Conservation (phyloP, 768 basidiomycete genomes). For the Suillus clintonianus region DNA sequence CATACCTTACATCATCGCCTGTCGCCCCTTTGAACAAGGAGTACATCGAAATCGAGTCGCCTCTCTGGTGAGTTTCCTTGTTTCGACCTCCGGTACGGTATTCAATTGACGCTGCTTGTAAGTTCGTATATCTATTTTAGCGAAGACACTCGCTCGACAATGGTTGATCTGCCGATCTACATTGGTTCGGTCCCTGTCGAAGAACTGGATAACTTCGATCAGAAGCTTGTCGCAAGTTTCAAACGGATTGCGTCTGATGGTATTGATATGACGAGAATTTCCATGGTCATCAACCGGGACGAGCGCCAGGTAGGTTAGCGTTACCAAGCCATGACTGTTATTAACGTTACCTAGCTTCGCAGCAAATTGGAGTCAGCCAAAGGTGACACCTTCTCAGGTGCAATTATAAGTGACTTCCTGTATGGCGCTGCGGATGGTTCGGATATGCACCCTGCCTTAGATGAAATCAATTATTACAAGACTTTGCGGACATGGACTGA, state of each 20-base stretch:
- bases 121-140: slow-evolving; percentile 88
- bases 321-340: neutral
- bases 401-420: slow-evolving; percentile 80
- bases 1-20: slow-evolving; percentile 85
- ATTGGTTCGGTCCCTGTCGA: slow-evolving; percentile 84
- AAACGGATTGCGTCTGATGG: slow-evolving; percentile 69
- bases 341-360: slow-evolving; percentile 53
- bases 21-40: slow-evolving; percentile 86
- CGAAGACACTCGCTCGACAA: slow-evolving; percentile 72
- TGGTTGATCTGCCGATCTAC: slow-evolving; percentile 73
- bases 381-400: slow-evolving; percentile 75
- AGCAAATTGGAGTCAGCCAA: slow-evolving; percentile 83
- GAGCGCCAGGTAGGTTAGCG: slow-evolving; percentile 69
- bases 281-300: slow-evolving; percentile 81
- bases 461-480: slow-evolving; percentile 76
- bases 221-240: slow-evolving; percentile 68
- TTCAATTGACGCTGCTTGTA: slow-evolving; percentile 7
- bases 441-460: slow-evolving; percentile 69
- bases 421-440: slow-evolving; percentile 85
- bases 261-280: slow-evolving; percentile 90
- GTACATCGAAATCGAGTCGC: slow-evolving; percentile 88
- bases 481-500: slow-evolving; percentile 70
- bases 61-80: slow-evolving; percentile 65
- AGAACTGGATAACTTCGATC: slow-evolving; percentile 71
- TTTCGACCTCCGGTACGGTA: neutral